phyloP scores from a whole-genome alignment of 1,139 yeast genomes.

The Blastobotrys elegans region DNA sequence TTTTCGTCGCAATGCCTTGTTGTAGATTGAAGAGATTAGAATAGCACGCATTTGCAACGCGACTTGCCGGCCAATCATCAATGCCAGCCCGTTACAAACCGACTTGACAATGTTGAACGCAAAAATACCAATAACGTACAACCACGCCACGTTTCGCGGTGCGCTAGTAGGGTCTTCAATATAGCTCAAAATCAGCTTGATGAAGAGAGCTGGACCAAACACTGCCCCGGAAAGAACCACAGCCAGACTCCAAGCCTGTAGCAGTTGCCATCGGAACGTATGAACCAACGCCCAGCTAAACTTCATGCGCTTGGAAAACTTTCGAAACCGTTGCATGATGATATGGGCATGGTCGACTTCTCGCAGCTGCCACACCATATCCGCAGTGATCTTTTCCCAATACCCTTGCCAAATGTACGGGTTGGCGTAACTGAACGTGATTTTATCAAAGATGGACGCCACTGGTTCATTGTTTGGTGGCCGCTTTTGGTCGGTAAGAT shows the following conservation, averaged over 20 bases:
- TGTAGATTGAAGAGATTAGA: conserved; percentile 83
- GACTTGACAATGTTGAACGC: conserved; percentile 58
- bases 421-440: conserved; percentile 75
- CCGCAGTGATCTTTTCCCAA: conserved; percentile 46
- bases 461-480: conserved; percentile 73
- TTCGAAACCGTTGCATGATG: conserved; percentile 53
- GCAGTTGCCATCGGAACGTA: conserved; percentile 57
- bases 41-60: conserved; percentile 87
- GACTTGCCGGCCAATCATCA: conserved; percentile 85
- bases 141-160: conserved; percentile 78
- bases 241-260: conserved; percentile 70
- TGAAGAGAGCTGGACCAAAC: conserved; percentile 73
- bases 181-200: conserved; percentile 74
- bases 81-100: conserved; percentile 70
- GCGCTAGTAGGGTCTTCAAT: conserved; percentile 65
- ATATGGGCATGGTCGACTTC: conserved; percentile 75
- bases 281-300: conserved; percentile 56
- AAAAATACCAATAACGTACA: conserved; percentile 73
- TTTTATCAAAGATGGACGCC: conserved; percentile 53
- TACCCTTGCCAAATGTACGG: conserved; percentile 65
- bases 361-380: conserved; percentile 80
- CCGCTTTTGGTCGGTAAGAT: conserved; percentile 37
- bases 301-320: conserved; percentile 35
- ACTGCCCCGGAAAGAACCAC: conserved; percentile 55
- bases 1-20: conserved; percentile 84